Percentiles rank a stretch among this genome's conserved stretches.
These are phyloP conservation scores for Lunularia cruciata DNA, from an alignment of 225 moss, liverwort and hornwort genomes.

Conservation along the genomic window DNA sequence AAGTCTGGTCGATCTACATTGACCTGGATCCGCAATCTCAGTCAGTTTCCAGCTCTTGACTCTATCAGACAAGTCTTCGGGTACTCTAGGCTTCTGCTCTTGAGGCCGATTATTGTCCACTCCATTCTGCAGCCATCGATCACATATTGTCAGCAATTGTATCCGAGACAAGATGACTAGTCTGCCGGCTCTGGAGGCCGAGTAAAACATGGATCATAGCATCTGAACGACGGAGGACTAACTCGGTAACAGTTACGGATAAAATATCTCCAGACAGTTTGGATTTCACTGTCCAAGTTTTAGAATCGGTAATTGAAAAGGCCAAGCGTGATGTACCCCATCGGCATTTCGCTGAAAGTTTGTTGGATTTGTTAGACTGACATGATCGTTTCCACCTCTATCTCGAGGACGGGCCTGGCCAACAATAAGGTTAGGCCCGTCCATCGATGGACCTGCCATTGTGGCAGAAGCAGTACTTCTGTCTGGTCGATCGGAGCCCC, in stretches of 20 bases:
- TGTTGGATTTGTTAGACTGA: slow-evolving; percentile 27
- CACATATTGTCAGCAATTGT: too few relatives aligned
- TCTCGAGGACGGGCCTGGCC: slow-evolving; percentile 84
- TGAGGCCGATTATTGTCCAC: slow-evolving; percentile 75
- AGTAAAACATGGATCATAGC: too few relatives aligned
- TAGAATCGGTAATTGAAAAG: too few relatives aligned
- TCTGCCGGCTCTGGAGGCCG: too few relatives aligned
- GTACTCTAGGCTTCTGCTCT: slow-evolving; percentile 80
- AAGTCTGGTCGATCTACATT: slow-evolving; percentile 86
- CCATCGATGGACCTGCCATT: slow-evolving; percentile 79
- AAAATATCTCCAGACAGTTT: too few relatives aligned
- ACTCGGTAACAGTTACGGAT: too few relatives aligned
- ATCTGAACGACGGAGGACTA: too few relatives aligned
- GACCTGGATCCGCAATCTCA: slow-evolving; percentile 77
- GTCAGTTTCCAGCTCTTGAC: slow-evolving; percentile 92
- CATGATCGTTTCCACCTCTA: slow-evolving; percentile 92
- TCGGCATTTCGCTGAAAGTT: slow-evolving; percentile 16
- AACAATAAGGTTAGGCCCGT: slow-evolving; percentile 74
- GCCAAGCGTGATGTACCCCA: background rate
- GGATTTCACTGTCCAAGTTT: too few relatives aligned
- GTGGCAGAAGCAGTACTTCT: slow-evolving; percentile 52
- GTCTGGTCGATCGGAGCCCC: slow-evolving; percentile 78
- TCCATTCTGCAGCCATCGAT: slow-evolving; percentile 74
- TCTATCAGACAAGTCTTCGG: slow-evolving; percentile 83
- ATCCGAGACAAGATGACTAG: too few relatives aligned